Base-by-base conservation (phyloP, 768 basidiomycete species). In the Suillus americanus region DNA sequence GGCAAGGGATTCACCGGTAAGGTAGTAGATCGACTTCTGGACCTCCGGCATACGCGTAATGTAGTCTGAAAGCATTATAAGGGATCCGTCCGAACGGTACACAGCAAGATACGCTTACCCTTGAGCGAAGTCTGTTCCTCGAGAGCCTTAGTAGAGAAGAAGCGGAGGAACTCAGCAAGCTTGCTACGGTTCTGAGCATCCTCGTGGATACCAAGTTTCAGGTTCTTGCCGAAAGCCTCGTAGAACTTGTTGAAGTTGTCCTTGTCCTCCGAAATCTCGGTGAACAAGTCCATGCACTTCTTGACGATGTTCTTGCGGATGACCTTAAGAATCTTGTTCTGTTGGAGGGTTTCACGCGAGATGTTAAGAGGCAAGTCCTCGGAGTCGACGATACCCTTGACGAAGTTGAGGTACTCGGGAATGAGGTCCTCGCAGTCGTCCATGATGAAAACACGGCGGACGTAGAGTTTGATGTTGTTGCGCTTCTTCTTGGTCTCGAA, bases 401-500 rank as follows among this genome's bases (percentile, higher is more conserved):
- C 89, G 79, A 98, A 99, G 86, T 98, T 98, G 80, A 98, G 94
- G 86, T 99, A 99, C 79, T 99, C 97, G 71, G 97, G 97, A 75
- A 97, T 99, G 76, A 97, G 84, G 75, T 99, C 97, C 84, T 99
- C 97, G 78, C 97, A 99, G 80, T 97, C 96, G 81, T 99, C 97
- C 94, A 97, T 98, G 87, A 99, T 99, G 86, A 99, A 99, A 74
- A 99, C 97, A 64, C 97, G 95, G 84, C 97, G 94, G 72, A 99
- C 97, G 77, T 99, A 99, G 78, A 99, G 95, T 84, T 99, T 99
- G 87, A 99, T 99, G 91, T 99, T 99, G 88, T 98, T 98, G 74
- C 97, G 94, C 89, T 99, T 99, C 92, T 99, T 99, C 91, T 99
- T 99, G 66, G 92, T 93, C 85, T 99, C 97, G 82, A 99, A 99